Conservation (phyloP, 495 filamentous ascomycete genomes). For the Penicillium waksmanii region DNA sequence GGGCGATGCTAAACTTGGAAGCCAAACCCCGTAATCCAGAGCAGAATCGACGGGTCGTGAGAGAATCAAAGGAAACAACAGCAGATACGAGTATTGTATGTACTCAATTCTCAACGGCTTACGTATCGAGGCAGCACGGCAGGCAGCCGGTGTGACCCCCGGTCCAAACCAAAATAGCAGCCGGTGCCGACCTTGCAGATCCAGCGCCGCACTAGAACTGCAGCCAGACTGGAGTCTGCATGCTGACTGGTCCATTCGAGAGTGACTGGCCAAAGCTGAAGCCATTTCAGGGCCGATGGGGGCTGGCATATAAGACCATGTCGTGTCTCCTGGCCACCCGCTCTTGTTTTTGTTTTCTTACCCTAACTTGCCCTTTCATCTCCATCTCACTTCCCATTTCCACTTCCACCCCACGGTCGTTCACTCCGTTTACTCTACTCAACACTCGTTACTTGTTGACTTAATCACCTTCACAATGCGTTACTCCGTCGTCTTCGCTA, state of each 20-base stretch:
- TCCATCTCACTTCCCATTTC: background rate
- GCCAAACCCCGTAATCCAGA: background rate
- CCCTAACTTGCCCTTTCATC: constrained; percentile 3
- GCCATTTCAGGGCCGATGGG: constrained; percentile 15
- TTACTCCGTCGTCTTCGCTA: constrained; percentile 42
- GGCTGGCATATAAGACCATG: constrained; percentile 13
- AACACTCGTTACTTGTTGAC: constrained; percentile 8
- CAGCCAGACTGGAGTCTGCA: constrained; percentile 3
- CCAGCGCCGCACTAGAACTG: constrained; percentile 20
- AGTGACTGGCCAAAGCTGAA: background rate
- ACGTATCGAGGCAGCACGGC: constrained; percentile 22
- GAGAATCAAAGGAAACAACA: too few species aligned
- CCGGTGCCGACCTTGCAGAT: constrained; percentile 31
- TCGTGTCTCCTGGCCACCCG: constrained; percentile 6
- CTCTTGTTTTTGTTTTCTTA: constrained; percentile 4
- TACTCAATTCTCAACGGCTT: constrained; percentile 10
- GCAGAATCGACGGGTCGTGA: background rate
- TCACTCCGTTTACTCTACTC: background rate
- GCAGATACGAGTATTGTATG: too few species aligned
- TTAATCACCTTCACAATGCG: constrained; percentile 40
- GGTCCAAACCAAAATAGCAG: constrained; percentile 31
- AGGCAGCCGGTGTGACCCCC: constrained; percentile 29
- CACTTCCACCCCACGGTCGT: background rate
- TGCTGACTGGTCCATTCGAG: constrained; percentile 9
- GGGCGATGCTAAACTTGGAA: constrained; percentile 8